Base-by-base conservation (phyloP, 371 early-diverging fungal species). In the Apophysomyces sp. region DNA sequence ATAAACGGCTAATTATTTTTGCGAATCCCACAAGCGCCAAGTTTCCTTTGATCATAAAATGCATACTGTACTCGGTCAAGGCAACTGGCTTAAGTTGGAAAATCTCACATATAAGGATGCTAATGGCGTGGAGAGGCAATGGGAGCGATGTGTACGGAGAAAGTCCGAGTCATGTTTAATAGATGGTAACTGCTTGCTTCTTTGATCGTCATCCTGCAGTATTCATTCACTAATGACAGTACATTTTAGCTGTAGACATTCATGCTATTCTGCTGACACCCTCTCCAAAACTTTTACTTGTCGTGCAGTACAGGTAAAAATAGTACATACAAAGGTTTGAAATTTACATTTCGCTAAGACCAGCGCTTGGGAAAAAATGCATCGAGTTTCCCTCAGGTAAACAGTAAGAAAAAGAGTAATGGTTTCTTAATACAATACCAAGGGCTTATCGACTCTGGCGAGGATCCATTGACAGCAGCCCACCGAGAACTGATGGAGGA, bases 331-430 rank as follows among this genome's bases (percentile, higher is more conserved):
- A 41, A 28, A 32, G n/a, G 30, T 24, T 34, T 32, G 44, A 5
- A 5, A 8, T 5, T 16, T 16, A 26, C 16, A 39, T 49, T 51
- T 12, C 29, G 44, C 59, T n/a, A 44, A 84, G 89, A 34, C 89
- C 89, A 3, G 79, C 87, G 1, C 58, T 87, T 13, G 76, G 76
- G 4, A 58, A 68, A 16, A 85, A 84, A 57, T 71, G 79, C 21
- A 57, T 89, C 31, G 89, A 89, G 58, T 85, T 87, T 63, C 87
- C 89, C 1, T 86, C 87, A 21, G 89, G 88, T 67, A 69, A 57
- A 52, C 6, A 52, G 8, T 27, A 16, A 54, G 28, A 24, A n/a
- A 57, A 39, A 3, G 18, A 34, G 60, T 11, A 34, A 26, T 57
- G 3, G 30, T 15, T 15, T 36, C 3, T 9, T 40, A 52, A 58